Conservation (phyloP, 164 flowering plant genomes). For the Magnolia kwangsiensis region DNA sequence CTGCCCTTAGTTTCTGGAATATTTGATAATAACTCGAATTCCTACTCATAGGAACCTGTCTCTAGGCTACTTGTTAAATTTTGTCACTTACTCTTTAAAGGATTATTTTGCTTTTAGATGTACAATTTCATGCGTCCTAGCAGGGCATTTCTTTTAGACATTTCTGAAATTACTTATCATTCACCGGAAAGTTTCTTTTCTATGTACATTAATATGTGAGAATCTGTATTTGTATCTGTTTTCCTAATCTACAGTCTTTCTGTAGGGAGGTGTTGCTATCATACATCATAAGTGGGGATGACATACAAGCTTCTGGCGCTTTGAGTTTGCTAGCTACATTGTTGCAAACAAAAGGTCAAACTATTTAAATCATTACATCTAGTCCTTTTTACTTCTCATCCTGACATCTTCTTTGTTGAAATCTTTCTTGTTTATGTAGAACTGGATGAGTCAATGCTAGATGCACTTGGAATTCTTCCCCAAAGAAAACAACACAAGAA, state of each 20-base stretch:
- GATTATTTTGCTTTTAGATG: not conserved
- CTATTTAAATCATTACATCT: not conserved
- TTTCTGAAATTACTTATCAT: not conserved
- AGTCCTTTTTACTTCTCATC: slow-evolving; percentile 3
- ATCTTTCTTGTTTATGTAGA: slow-evolving; percentile 38
- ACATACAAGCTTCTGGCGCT: slow-evolving; percentile 73
- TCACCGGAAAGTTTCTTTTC: not conserved
- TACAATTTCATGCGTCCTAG: not conserved
- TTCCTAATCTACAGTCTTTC: not conserved
- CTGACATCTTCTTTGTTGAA: slow-evolving; percentile 5
- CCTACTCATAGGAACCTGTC: not conserved
- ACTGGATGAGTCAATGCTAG: slow-evolving; percentile 91
- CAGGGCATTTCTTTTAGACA: not conserved
- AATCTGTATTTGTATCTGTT: not conserved
- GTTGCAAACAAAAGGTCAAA: slow-evolving; percentile 91
- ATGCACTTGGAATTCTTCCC: slow-evolving; percentile 97
- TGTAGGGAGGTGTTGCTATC: slow-evolving; percentile 75
- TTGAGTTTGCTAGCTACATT: slow-evolving; percentile 74
- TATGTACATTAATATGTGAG: not conserved
- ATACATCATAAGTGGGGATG: slow-evolving; percentile 58
- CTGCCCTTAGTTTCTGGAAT: not conserved
- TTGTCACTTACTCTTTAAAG: not conserved
- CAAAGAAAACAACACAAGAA: slow-evolving; percentile 92
- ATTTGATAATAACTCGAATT: not conserved
- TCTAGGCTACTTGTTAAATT: not conserved